A percentile compares a stretch with the other conserved stretches of the same genome.
phyloP scores from a whole-genome alignment of 352 stramenopile species.

The Albugo candida region DNA sequence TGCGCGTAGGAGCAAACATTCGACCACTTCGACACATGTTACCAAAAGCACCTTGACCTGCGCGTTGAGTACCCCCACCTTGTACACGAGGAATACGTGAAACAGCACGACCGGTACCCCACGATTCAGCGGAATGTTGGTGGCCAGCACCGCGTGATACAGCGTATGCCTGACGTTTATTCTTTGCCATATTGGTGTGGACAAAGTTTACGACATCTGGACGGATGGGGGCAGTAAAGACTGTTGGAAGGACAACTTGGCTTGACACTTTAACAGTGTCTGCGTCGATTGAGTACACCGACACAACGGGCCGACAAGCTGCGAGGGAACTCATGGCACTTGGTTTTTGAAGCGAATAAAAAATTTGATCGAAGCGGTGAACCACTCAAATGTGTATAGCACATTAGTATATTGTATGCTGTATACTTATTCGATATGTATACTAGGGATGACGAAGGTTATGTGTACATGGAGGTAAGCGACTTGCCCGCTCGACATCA shows the following conservation, averaged over 20 bases:
- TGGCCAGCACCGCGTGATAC: constrained; percentile 92
- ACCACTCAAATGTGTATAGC: no score
- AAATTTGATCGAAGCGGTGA: neutral
- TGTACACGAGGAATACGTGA: constrained; percentile 98
- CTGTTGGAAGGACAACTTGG: constrained; percentile 84
- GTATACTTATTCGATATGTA: no score
- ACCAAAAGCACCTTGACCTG: constrained; percentile 96
- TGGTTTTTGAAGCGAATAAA: neutral
- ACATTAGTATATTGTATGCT: no score
- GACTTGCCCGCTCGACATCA: no score
- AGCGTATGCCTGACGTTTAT: constrained; percentile 96
- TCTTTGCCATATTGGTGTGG: constrained; percentile 99
- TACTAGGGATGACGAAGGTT: no score
- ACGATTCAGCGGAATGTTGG: constrained; percentile 94
- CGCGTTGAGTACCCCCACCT: constrained; percentile 92
- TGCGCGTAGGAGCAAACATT: constrained; percentile 98
- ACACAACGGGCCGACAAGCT: constrained; percentile 89
- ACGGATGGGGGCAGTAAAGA: constrained; percentile 96
- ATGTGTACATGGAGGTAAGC: no score
- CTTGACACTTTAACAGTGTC: constrained; percentile 62
- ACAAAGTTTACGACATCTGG: constrained; percentile 98
- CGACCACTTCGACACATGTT: constrained; percentile 97
- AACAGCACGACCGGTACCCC: constrained; percentile 97
- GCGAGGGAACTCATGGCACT: constrained; percentile 34
- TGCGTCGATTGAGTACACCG: constrained; percentile 81